A percentile compares a stretch with the other conserved stretches of the same genome.
phyloP scores from a whole-genome alignment of 371 early-diverging fungal species.

The Lichtheimia ornata region DNA sequence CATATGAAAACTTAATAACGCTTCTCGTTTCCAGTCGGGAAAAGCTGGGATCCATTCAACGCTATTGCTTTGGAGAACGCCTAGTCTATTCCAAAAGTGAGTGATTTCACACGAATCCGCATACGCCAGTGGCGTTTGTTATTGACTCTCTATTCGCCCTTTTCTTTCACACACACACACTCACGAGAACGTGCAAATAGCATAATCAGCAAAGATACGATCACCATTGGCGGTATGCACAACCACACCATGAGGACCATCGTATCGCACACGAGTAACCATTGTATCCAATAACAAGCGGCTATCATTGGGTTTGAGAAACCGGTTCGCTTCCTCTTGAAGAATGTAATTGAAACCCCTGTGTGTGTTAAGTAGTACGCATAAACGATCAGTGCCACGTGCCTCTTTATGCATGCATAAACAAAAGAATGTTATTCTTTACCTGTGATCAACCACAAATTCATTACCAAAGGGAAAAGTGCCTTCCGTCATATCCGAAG shows the following conservation, averaged over 20 bases:
- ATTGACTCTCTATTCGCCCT: too few species aligned
- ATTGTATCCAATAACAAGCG: slow-evolving; percentile 36
- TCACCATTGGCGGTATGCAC: slow-evolving; percentile 30
- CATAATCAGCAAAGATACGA: slow-evolving; percentile 39
- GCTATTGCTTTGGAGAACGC: slow-evolving; percentile 40
- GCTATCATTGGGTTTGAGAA: slow-evolving; percentile 20
- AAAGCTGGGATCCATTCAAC: slow-evolving; percentile 39
- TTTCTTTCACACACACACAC: background rate
- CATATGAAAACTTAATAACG: slow-evolving; percentile 45
- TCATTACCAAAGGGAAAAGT: slow-evolving; percentile 42
- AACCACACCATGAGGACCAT: slow-evolving; percentile 25
- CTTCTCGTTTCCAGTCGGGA: slow-evolving; percentile 52
- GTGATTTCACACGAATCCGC: background rate
- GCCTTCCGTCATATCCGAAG: slow-evolving; percentile 28
- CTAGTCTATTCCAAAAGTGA: slow-evolving; percentile 24
- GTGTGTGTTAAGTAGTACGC: background rate
- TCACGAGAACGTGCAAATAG: slow-evolving; percentile 54
- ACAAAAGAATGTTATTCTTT: background rate
- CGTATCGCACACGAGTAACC: slow-evolving; percentile 34
- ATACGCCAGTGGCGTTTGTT: too few species aligned
- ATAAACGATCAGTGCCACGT: too few species aligned
- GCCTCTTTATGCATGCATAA: background rate
- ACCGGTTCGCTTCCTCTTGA: slow-evolving; percentile 28
- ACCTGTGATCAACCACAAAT: slow-evolving; percentile 46
- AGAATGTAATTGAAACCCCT: slow-evolving; percentile 49